Evolutionary conservation across 768 basidiomycete genomes (phyloP), one percentile per base, ranked within the genome.

Genomic region (Termitomyces sp.): DNA sequence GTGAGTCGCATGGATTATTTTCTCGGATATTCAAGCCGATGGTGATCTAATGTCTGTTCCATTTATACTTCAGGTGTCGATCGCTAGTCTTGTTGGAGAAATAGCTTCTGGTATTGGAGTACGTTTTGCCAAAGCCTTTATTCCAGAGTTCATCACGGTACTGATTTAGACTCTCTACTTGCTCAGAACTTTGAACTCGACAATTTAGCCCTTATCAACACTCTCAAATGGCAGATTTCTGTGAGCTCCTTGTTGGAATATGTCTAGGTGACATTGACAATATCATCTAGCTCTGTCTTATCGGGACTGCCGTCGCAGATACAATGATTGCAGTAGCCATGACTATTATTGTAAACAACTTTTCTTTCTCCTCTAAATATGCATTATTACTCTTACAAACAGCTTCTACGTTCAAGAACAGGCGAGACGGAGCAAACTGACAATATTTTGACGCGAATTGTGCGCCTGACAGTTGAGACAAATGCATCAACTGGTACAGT

Each of bases 211-310:
- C 45, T 14, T 38, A n/a, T 57, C 2, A 15, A 38, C 26, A 45
- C 51, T 24, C 56, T 57, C 21, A 53, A 46, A 37, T 57, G 56
- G 56, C 51, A 57, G 52, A 24, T 48, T 45, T n/a, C n/a, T 2
- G 56, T 52, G 26, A 47, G 52, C 6, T n/a, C 52, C 28, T 26
- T 21, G 22, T 52, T 12, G 11, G 1, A 19, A 12, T n/a, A 2
- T 6, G 0, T 24, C 11, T 26, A 11, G 1, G 4, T 5, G 17
- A 47, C 37, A 5, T 35, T 26, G n/a, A 22, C 37, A 7, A 22
- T 40, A 12, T 30, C 11, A 17, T 34, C 15, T 17, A 41, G 40
- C 19, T 41, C 40, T 21, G 19, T 2, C 40, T 41, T n/a, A n/a
- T n/a, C n/a, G 7, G 40, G 0, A 41, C 0, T 10, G 40, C 40